These are phyloP conservation scores for Penicillium thymicola DNA, from an alignment of 2,329 filamentous ascomycete genomes.

Conservation along the genomic window DNA sequence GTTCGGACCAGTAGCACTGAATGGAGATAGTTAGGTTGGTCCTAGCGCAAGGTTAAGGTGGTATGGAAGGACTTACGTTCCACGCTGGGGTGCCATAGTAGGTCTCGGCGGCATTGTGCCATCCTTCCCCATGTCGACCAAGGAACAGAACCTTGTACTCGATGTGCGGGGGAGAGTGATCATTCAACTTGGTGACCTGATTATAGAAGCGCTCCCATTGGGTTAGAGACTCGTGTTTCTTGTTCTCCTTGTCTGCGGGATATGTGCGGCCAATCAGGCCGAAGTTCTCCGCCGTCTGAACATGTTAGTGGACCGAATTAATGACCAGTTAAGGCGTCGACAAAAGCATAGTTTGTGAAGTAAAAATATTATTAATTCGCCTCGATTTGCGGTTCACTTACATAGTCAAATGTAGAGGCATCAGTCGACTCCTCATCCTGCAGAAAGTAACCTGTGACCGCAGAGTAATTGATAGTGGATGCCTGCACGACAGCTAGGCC, in stretches of 20 bases:
- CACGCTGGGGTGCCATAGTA: constrained; percentile 59
- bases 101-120: constrained; percentile 57
- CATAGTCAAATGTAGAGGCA: constrained; percentile 47
- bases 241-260: constrained; percentile 32
- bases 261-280: constrained; percentile 51
- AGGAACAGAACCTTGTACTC: constrained; percentile 57
- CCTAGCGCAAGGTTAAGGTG: neutral
- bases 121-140: constrained; percentile 59
- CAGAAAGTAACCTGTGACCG: constrained; percentile 48
- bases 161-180: constrained; percentile 37
- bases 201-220: constrained; percentile 57
- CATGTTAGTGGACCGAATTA: neutral
- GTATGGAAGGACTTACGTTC: constrained; percentile 47
- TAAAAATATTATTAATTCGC: neutral
- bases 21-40: neutral
- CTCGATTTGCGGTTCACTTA: constrained; percentile 20
- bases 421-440: constrained; percentile 49
- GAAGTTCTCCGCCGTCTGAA: constrained; percentile 43
- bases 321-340: neutral
- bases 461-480: constrained; percentile 35
- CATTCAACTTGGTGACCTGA: constrained; percentile 49
- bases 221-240: constrained; percentile 36
- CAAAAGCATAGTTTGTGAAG: neutral
- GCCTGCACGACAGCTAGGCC: constrained; percentile 64
- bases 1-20: constrained; percentile 56